These are phyloP conservation scores for Syzygium oleosum DNA, from an alignment of 345 rosid species.

Conservation along the genomic window DNA sequence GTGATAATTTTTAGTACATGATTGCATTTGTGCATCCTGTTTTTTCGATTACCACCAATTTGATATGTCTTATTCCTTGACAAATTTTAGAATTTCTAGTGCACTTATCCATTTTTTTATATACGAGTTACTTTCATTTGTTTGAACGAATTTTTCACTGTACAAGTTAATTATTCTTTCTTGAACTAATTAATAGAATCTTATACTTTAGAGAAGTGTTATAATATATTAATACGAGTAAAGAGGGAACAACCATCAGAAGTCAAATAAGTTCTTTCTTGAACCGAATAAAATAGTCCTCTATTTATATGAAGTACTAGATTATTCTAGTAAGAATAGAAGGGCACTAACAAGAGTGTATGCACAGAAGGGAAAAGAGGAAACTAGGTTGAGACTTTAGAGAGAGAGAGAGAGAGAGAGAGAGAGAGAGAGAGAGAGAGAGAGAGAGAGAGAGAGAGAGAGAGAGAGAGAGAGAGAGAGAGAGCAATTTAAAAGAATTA, in stretches of 20 bases:
- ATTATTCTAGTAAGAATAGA: no score
- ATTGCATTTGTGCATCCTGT: no score
- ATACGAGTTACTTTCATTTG: neutral
- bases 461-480: neutral
- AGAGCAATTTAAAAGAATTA: neutral
- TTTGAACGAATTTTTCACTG: neutral
- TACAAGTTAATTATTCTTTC: neutral
- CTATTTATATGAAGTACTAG: neutral
- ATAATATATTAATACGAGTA: neutral
- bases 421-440: no score
- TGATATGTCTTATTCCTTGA: no score
- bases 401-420: neutral
- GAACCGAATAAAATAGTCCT: neutral
- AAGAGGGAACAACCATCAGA: neutral
- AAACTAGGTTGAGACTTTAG: neutral
- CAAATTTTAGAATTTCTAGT: no score
- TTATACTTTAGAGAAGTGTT: neutral
- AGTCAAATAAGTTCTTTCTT: neutral
- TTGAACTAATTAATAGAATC: neutral
- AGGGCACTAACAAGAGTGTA: neutral
- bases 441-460: no score
- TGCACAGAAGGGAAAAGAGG: neutral
- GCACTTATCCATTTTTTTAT: no score
- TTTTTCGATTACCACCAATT: no score
- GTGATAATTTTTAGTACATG: no score